Evolutionary conservation across 2,329 filamentous ascomycete genomes (phyloP).

Genomic region (Fusarium poae): DNA sequence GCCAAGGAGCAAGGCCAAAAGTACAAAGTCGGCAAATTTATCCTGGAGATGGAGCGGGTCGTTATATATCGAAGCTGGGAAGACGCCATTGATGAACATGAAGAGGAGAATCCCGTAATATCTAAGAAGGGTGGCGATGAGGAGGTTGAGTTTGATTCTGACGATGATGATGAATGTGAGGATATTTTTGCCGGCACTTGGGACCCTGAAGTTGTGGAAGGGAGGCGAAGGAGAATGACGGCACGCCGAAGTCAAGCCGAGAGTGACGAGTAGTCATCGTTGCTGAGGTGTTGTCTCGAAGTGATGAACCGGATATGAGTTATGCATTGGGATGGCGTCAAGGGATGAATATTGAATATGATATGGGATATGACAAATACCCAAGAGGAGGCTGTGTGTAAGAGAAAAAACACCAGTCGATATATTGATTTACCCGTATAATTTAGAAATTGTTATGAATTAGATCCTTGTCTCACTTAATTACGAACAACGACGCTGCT

Average conservation of each 20-base stretch:
- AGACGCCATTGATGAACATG: slow-evolving; percentile 43
- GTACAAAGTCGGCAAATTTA: slow-evolving; percentile 78
- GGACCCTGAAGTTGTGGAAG: slow-evolving; percentile 66
- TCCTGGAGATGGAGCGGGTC: slow-evolving; percentile 72
- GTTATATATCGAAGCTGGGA: slow-evolving; percentile 67
- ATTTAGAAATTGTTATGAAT: slow-evolving; percentile 20
- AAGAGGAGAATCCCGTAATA: slow-evolving; percentile 14
- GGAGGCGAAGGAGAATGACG: slow-evolving; percentile 59
- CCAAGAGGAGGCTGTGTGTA: slow-evolving; percentile 23
- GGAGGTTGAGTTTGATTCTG: slow-evolving; percentile 69
- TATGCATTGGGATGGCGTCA: slow-evolving; percentile 40
- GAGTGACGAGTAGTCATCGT: slow-evolving; percentile 22
- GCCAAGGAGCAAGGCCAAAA: slow-evolving; percentile 69
- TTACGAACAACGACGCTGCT: background rate
- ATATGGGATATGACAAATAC: slow-evolving; percentile 39
- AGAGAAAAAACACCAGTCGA: slow-evolving; percentile 18
- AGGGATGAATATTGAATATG: slow-evolving; percentile 27
- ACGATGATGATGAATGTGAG: slow-evolving; percentile 75
- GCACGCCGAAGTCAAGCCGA: slow-evolving; percentile 45
- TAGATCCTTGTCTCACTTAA: slow-evolving; percentile 16
- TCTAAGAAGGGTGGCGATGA: slow-evolving; percentile 33
- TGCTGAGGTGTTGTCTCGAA: slow-evolving; percentile 16
- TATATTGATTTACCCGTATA: slow-evolving; percentile 9
- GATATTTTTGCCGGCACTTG: slow-evolving; percentile 73
- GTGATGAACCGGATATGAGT: slow-evolving; percentile 5